These are phyloP conservation scores for Epichloe bromicola DNA, from an alignment of 2,329 filamentous ascomycete genomes.

Conservation along the genomic window DNA sequence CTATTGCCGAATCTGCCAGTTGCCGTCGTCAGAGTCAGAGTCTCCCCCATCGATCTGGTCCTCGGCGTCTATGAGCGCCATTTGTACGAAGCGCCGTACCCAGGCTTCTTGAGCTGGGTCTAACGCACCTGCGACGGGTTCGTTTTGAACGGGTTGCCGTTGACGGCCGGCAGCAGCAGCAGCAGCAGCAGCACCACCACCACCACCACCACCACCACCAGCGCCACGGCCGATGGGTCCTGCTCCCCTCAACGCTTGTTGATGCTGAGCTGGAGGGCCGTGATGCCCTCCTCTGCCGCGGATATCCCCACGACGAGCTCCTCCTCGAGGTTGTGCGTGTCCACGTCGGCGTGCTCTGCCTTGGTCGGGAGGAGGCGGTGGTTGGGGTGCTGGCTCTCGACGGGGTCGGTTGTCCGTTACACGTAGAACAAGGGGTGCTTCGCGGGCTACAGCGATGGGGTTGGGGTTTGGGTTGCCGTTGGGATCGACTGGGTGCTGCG, in stretches of 20 bases:
- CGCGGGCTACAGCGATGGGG: constrained; percentile 35
- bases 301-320: background rate
- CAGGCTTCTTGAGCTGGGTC: constrained; percentile 36
- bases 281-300: background rate
- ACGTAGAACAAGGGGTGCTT: constrained; percentile 43
- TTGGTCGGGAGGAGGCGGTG: background rate
- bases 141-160: constrained; percentile 4
- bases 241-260: background rate
- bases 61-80: constrained; percentile 40
- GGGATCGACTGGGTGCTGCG: constrained; percentile 15
- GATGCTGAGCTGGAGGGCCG: background rate
- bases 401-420: constrained; percentile 29
- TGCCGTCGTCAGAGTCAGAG: constrained; percentile 19
- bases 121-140: constrained; percentile 18
- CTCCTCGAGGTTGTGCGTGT: background rate
- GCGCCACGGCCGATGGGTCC: background rate
- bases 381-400: constrained; percentile 8
- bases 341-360: background rate
- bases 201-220: too few relatives aligned
- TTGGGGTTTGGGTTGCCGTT: constrained; percentile 14
- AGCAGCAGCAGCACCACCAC: background rate
- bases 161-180: background rate
- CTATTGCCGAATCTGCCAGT: constrained; percentile 2
- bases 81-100: constrained; percentile 40
- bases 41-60: constrained; percentile 32